Evolutionary conservation across 768 basidiomycete genomes (phyloP).

Genomic region (Leccinellum rugosiceps): DNA sequence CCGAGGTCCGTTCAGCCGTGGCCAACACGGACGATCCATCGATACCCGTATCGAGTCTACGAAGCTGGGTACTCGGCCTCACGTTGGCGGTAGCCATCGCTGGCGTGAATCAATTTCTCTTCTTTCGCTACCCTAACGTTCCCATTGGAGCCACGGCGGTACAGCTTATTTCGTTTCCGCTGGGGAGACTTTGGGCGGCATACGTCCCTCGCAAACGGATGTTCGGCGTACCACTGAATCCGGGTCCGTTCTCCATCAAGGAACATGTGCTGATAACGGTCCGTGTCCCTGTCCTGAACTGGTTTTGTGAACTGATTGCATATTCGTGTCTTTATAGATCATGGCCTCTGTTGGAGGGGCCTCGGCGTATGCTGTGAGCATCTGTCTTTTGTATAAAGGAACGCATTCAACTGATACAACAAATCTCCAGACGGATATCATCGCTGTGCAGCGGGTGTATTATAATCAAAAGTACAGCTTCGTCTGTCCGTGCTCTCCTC

Average conservation of each 20-base stretch:
- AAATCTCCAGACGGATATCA: slow-evolving; percentile 51
- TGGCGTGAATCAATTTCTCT: slow-evolving; percentile 73
- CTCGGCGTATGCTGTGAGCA: slow-evolving; percentile 56
- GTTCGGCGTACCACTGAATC: slow-evolving; percentile 63
- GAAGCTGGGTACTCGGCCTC: slow-evolving; percentile 72
- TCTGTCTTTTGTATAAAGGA: slow-evolving; percentile 2
- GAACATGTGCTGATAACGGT: slow-evolving; percentile 62
- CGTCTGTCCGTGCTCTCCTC: slow-evolving; percentile 41
- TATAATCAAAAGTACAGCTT: slow-evolving; percentile 64
- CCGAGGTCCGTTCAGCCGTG: slow-evolving; percentile 69
- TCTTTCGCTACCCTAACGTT: slow-evolving; percentile 71
- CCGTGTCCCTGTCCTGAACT: too few relatives aligned
- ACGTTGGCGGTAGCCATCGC: slow-evolving; percentile 63
- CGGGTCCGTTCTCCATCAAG: slow-evolving; percentile 74
- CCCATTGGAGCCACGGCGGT: slow-evolving; percentile 62
- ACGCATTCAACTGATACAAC: neutral
- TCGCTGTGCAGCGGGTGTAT: slow-evolving; percentile 70
- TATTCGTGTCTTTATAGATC: slow-evolving; percentile 25
- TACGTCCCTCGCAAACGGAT: slow-evolving; percentile 54
- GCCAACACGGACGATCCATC: slow-evolving; percentile 67
- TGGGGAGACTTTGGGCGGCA: slow-evolving; percentile 56
- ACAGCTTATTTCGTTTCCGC: slow-evolving; percentile 66
- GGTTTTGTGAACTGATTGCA: too few relatives aligned
- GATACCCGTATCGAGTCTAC: slow-evolving; percentile 59
- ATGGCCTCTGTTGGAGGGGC: slow-evolving; percentile 63